Base-by-base conservation (phyloP, 805 yeast genomes). In the Metschnikowia continentalis region DNA sequence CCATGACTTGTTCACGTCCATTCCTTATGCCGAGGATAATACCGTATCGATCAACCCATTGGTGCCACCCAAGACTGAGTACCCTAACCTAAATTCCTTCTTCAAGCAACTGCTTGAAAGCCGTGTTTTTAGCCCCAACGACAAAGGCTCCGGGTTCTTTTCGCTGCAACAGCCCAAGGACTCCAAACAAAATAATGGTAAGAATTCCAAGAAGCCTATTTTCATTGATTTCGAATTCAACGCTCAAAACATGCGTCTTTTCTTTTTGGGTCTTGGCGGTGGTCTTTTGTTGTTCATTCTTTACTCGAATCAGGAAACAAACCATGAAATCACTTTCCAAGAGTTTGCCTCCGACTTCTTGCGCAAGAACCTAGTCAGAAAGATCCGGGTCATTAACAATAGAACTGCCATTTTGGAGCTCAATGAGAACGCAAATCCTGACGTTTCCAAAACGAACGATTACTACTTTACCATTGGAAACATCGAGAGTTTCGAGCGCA, bases 401-500 rank as follows among this genome's bases (percentile, higher is more conserved):
- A 74, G 81, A 11, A 77, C 78, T 44, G 99, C 90, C 6, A 79
- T 84, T 48, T 87, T 92, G 2, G 83, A 81, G 17, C 71, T 89
- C 52, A 82, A 79, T 58, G 83, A 80, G 13, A 68, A 58, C 50
- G 20, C 51, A 19, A 37, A 30, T 14, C 47, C 47, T 2, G 51
- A 53, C 6, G 30, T 30, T 20, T 62, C 72, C 8, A 52, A 65
- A n/a, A 71, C 74, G 5, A 61, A 63, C 3, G 53, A 60, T 14
- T 68, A 61, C 50, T 79, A 69, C 58, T 94, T 94, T 74, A 80
- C 83, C 13, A 88, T 94, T 61, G 99, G 99, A 8, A 86, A 96
- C 1, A 82, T 91, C 20, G 97, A 90, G 48, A 76, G 83, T 32
- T 94, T 94, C 68, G 99, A 94, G 68, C 82, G 81, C 48, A 84